Conservation (phyloP, 2,329 filamentous ascomycete genomes). For the Xylariaceae sp. region DNA sequence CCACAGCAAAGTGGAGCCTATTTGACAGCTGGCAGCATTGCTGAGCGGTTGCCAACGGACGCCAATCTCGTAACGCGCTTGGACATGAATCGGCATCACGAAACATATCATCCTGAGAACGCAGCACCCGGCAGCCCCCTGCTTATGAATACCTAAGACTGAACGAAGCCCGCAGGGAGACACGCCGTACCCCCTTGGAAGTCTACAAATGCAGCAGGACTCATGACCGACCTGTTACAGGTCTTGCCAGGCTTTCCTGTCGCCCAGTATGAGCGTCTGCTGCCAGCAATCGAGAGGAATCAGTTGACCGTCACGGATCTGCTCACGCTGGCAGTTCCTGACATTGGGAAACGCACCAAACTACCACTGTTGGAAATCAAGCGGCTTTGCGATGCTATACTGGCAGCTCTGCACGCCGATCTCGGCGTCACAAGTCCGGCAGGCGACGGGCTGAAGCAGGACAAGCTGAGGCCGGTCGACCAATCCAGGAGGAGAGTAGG, state of each 20-base stretch:
- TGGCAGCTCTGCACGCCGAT: conserved; percentile 63
- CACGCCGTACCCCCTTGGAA: not conserved
- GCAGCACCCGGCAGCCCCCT: too few relatives aligned
- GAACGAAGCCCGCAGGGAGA: not conserved
- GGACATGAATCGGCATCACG: too few relatives aligned
- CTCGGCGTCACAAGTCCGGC: conserved; percentile 36
- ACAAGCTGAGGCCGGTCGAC: conserved; percentile 2
- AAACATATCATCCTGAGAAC: too few relatives aligned
- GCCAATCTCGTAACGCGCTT: too few relatives aligned
- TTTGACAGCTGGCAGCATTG: too few relatives aligned
- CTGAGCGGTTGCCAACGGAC: too few relatives aligned
- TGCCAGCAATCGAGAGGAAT: conserved; percentile 75
- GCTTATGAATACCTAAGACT: too few relatives aligned
- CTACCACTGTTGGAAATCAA: conserved; percentile 77
- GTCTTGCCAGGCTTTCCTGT: conserved; percentile 77
- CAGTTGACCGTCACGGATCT: conserved; percentile 77
- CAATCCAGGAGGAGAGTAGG: not conserved
- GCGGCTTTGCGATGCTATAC: conserved; percentile 63
- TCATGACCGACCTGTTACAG: conserved; percentile 81
- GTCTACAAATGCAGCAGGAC: conserved; percentile 26
- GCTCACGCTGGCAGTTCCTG: conserved; percentile 73
- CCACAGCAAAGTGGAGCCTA: too few relatives aligned
- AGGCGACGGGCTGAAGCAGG: conserved; percentile 17
- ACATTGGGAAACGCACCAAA: conserved; percentile 81
- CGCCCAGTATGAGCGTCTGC: conserved; percentile 65